A percentile compares a stretch with the other conserved stretches of the same genome.
Evolutionary conservation across 495 filamentous ascomycete genomes (phyloP).

Genomic region (Aspergillus sparsus): DNA sequence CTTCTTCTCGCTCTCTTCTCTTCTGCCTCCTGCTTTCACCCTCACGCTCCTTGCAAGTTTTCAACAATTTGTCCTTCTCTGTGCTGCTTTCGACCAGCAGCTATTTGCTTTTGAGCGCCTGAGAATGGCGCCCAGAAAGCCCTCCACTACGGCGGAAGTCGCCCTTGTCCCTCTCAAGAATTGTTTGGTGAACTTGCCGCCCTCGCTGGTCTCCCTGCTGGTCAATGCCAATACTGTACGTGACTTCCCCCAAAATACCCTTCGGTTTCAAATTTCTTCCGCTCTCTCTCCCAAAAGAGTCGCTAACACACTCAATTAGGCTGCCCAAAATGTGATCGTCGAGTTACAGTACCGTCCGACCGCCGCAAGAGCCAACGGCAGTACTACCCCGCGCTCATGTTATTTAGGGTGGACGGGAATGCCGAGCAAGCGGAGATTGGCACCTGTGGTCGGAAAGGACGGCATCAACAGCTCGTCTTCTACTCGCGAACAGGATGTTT

Average conservation of each 20-base stretch:
- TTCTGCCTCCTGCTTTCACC: conserved; percentile 6
- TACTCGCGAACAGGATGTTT: conserved; percentile 68
- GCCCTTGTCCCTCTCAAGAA: conserved; percentile 82
- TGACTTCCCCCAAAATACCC: conserved; percentile 9
- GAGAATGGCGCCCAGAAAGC: conserved; percentile 67
- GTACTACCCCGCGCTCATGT: conserved; percentile 62
- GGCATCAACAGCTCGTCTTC: conserved; percentile 62
- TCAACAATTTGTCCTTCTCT: conserved; percentile 13
- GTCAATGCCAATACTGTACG: conserved; percentile 85
- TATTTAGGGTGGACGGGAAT: conserved; percentile 96
- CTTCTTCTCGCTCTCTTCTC: conserved; percentile 17
- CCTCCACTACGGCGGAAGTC: conserved; percentile 72
- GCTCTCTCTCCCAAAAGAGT: background rate
- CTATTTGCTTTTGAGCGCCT: conserved; percentile 23
- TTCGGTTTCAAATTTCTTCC: background rate
- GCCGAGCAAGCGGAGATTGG: conserved; percentile 80
- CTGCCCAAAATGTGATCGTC: conserved; percentile 93
- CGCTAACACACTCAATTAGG: conserved; percentile 44
- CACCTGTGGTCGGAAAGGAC: conserved; percentile 69
- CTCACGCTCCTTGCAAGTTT: conserved; percentile 9
- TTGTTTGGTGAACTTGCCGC: conserved; percentile 89
- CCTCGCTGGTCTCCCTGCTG: conserved; percentile 78
- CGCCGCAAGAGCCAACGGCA: conserved; percentile 43
- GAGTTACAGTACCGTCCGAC: conserved; percentile 69
- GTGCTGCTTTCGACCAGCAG: conserved; percentile 4